Conservation (phyloP, 139 green algal species). For the Chlamydomonas schloesseri region DNA sequence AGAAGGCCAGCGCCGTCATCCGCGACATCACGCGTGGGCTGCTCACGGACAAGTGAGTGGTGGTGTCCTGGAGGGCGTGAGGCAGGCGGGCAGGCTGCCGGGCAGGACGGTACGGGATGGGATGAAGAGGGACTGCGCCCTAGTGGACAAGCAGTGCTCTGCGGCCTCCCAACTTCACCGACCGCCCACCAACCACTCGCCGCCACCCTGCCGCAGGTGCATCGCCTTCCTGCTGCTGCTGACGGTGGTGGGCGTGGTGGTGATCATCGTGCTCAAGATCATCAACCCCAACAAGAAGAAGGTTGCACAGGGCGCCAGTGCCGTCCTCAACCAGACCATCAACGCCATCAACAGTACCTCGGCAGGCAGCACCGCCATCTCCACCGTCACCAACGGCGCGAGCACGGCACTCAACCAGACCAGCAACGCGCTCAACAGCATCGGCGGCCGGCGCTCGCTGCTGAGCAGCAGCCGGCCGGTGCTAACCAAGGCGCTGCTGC, state of each 20-base stretch:
- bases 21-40: conserved; percentile 85
- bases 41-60: conserved; percentile 90
- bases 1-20: conserved; percentile 84
- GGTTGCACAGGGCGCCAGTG: conserved; percentile 25
- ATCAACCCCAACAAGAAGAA: conserved; percentile 68
- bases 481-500: not conserved
- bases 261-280: conserved; percentile 79
- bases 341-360: not conserved
- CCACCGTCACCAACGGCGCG: not conserved
- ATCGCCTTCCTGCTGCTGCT: conserved; percentile 85
- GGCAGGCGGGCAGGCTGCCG: not conserved
- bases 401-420: too few species aligned
- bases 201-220: conserved; percentile 64
- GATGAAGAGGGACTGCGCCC: too few species aligned
- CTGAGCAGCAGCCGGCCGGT: not conserved
- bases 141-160: too few species aligned
- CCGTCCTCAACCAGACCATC: not conserved
- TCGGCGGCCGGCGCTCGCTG: not conserved
- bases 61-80: too few species aligned
- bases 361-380: not conserved
- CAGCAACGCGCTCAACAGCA: not conserved
- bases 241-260: conserved; percentile 76
- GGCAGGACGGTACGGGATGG: not conserved
- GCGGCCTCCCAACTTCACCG: not conserved
- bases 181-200: too few species aligned